Evolutionary conservation across 2,329 filamentous ascomycete genomes (phyloP), one percentile per base, ranked within the genome.

Genomic region (Thyridium curvatum): DNA sequence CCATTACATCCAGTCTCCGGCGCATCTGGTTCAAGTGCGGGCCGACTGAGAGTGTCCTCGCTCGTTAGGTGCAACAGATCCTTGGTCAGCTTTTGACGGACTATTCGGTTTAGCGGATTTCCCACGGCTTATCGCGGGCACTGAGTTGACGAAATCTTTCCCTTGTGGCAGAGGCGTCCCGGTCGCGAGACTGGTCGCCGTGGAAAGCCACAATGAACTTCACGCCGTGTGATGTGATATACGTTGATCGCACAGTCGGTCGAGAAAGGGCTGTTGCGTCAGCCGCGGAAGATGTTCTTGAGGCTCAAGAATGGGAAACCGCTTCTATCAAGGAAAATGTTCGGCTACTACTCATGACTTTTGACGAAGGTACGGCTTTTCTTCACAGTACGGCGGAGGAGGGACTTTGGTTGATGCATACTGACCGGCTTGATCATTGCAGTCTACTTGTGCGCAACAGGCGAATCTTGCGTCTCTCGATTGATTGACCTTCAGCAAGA

Each of bases 151-250:
- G 46, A 43, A 43, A 47, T 34, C 42, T 42, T 41, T 32, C 41
- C 36, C 36, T 16, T 21, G 66, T 64, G 71, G 70, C 62, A 64
- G 65, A 70, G 70, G 71, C 67, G 71, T 66, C 72, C 71, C 73
- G 66, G 73, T 77, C 73, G 66, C 58, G 61, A 70, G 74, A 74
- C 74, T 77, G 72, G 73, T 68, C 72, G 72, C 71, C 64, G 60
- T 64, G 56, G 60, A 65, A 32, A 63, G 61, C 64, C 64, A 69
- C 60, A 56, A 79, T 79, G 75, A 74, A 79, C 58, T 66, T 65
- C 54, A 66, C 70, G 52, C 62, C 64, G 42, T 78, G 73, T 56
- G 72, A 78, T 56, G 68, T 79, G 48, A 72, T 80, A 45, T 80
- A 79, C 49, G 73, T 79, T 50, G 72, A 78, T 60, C 71, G 71